Evolutionary conservation across 495 filamentous ascomycete species (phyloP).

Genomic region (Cenococcum geophilum): DNA sequence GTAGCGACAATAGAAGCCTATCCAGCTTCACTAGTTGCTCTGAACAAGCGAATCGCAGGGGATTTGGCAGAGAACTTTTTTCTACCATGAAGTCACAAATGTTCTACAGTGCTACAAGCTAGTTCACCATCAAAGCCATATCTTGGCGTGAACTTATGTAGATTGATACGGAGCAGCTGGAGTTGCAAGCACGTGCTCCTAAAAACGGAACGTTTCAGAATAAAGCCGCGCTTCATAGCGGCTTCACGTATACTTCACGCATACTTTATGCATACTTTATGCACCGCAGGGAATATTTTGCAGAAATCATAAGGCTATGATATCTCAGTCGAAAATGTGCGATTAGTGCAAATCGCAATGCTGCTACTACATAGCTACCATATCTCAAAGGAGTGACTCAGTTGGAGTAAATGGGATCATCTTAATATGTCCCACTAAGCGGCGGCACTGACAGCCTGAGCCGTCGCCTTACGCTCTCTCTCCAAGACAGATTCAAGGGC

Average conservation of each 20-base stretch:
- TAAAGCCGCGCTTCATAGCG: no score
- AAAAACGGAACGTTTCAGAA: no score
- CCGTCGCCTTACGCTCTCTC: slow-evolving; percentile 40
- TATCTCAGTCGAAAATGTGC: not conserved
- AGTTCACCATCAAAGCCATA: not conserved
- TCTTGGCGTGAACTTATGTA: not conserved
- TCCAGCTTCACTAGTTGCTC: no score
- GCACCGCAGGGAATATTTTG: no score
- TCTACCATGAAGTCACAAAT: not conserved
- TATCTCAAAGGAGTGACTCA: not conserved
- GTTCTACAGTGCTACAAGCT: no score
- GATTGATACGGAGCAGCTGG: not conserved
- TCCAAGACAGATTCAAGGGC: slow-evolving; percentile 42
- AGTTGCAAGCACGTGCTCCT: not conserved
- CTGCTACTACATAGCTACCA: not conserved
- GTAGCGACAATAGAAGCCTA: no score
- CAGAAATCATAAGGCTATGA: not conserved
- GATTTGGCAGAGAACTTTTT: not conserved
- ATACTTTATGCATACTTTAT: no score
- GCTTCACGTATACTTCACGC: no score
- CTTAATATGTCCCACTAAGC: slow-evolving; percentile 4
- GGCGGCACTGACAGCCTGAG: slow-evolving; percentile 38
- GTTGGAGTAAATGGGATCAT: not conserved
- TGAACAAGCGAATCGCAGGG: no score
- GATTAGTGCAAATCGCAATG: not conserved